Base-by-base conservation (phyloP, 1,284 basidiomycete species). In the Leccinum subrobustum region DNA sequence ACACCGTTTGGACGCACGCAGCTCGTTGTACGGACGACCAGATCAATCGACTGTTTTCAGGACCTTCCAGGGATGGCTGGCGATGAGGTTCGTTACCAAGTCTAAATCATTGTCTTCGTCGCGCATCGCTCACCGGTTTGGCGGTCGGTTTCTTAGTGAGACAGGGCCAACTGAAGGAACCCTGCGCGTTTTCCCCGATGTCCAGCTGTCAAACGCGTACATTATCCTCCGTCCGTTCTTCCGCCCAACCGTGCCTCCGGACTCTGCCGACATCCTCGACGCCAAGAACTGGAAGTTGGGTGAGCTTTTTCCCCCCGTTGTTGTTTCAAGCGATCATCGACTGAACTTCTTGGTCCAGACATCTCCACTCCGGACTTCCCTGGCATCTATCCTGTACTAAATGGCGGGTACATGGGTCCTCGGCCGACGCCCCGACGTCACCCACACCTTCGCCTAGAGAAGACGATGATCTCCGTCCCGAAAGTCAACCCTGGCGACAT, bases 151-250 rank as follows among this genome's bases (percentile, higher is more conserved):
- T 31, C 39, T 37, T 52, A 88, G 86, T 66, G 83, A 88, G 67
- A 93, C 88, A 0, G 87, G 80, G 0, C 90, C 91, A 0, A 81
- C 78, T 1, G 83, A 95, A 70, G 92, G 94, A 14, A 95, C 93
- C 0, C 78, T 95, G 2, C 81, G 78, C 65, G 88, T 95, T 12
- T 93, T 92, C 74, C 92, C 93, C 0, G 81, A 89, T 65, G 78
- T 96, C 8, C 68, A 81, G 7, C 79, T 93, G 31, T 86, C 88
- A 8, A 92, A 91, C 56, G 86, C 91, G 0, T 95, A 95, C 74
- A 84, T 83, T 59, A 88, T 95, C 27, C 79, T 96, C 3, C 83
- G 93, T 1, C 93, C 93, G 0, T 92, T 96, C 79, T 95, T 96
- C 82, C 80, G 77, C 18, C 82, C 81, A 3, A 75, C 75, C 8